phyloP scores from a whole-genome alignment of 352 stramenopile genomes.

The Globisporangium perplexum region DNA sequence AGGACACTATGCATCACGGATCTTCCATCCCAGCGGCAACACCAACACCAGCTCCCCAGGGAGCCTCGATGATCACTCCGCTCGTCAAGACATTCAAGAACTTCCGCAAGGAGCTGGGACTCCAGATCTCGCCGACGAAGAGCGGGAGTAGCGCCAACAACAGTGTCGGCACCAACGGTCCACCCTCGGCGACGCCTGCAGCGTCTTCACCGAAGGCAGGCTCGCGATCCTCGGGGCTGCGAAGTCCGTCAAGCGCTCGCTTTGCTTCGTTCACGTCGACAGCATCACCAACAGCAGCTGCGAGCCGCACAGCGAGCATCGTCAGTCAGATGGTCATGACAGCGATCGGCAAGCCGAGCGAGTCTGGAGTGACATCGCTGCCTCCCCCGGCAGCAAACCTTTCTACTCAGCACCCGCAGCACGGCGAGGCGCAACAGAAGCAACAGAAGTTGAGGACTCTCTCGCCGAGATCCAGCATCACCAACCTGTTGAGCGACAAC shows the following conservation, averaged over 20 bases:
- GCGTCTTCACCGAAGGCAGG: background rate
- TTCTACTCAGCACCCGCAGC: background rate
- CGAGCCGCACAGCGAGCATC: constrained; percentile 11
- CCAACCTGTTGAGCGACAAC: background rate
- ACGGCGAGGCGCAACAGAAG: background rate
- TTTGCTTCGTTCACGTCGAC: constrained; percentile 9
- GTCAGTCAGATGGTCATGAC: constrained; percentile 10
- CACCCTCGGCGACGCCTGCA: background rate
- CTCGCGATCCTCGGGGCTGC: constrained; percentile 6
- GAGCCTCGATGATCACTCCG: constrained; percentile 13
- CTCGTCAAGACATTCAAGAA: constrained; percentile 57
- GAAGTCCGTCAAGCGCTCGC: constrained; percentile 6
- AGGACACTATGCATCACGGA: constrained; percentile 4
- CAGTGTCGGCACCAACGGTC: background rate
- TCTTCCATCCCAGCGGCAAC: constrained; percentile 2
- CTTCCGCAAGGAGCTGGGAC: constrained; percentile 45
- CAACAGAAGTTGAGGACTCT: background rate
- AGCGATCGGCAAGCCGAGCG: background rate
- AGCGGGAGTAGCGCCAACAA: background rate
- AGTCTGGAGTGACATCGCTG: background rate
- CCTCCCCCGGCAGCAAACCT: background rate
- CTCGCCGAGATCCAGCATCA: background rate
- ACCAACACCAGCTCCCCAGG: constrained; percentile 2
- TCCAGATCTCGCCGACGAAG: constrained; percentile 14
- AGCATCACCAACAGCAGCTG: background rate